Evolutionary conservation across 257 asterid genomes (phyloP), one percentile per base, ranked within the genome.

Genomic region (Forsythia viridissima): DNA sequence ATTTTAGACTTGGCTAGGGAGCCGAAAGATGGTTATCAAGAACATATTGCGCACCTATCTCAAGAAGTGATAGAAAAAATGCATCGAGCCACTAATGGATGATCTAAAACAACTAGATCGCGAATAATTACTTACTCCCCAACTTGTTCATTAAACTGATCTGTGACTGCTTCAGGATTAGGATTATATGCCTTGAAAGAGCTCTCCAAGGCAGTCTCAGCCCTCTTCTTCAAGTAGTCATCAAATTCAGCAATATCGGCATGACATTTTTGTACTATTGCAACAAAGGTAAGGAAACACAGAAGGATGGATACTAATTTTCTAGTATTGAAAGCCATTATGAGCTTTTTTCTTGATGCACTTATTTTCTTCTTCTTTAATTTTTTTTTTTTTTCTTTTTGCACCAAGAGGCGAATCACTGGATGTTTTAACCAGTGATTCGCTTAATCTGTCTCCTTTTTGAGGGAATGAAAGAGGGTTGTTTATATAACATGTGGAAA

Each of bases 161-260:
- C 80, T 4, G 94, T 84, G 59, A 88, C 72, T 1, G 79, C 79
- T 76, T 87, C 93, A 13, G 97, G 98, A 43, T 93, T 73, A 40
- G 91, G 91, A 77, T 86, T 74, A 39, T 82, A 90, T 30, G 96
- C 91, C 51, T 80, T 63, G 76, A 84, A 42, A 51, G 93, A 86
- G 36, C 90, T 89, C 9, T 81, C 75, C 11, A 80, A 84, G 3
- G 98, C 89, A 52, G 82, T 75, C 77, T 81, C 72, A 12, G 90
- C 91, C 80, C 24, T 83, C 71, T 88, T 78, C 81, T 75, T 75
- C 66, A 92, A 72, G 66, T 79, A 87, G 39, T 85, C 91, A 3
- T 93, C 98, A 42, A 82, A 85, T 15, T 89, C 59, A 1, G 87
- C 89, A 34, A 89, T 88, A 21, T 72, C 70, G 2, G 89, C 97